These are phyloP conservation scores for Phytophthora syringae DNA, from an alignment of 352 stramenopile genomes.

Conservation along the genomic window DNA sequence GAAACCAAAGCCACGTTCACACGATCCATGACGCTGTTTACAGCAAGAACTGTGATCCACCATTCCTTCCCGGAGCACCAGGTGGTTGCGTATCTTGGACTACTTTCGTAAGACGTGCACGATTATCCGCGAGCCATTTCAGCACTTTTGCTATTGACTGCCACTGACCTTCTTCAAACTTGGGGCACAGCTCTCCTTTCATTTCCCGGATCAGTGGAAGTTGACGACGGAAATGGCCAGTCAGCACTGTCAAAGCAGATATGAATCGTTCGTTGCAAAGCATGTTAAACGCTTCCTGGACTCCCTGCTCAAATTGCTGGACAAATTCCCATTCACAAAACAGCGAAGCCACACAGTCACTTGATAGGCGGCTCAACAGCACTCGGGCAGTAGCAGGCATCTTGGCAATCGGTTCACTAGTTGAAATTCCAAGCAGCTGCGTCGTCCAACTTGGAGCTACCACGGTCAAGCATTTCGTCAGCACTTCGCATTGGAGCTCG, in stretches of 20 bases:
- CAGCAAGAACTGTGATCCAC: slow-evolving; percentile 38
- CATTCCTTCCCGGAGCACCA: slow-evolving; percentile 32
- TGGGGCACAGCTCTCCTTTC: slow-evolving; percentile 32
- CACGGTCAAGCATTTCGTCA: slow-evolving; percentile 35
- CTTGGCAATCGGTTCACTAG: slow-evolving; percentile 11
- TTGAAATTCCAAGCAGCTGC: slow-evolving; percentile 30
- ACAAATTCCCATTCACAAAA: slow-evolving; percentile 27
- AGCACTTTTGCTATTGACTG: slow-evolving; percentile 28
- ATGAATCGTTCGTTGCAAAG: slow-evolving; percentile 34
- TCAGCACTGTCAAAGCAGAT: slow-evolving; percentile 20
- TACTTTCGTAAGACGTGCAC: slow-evolving; percentile 21
- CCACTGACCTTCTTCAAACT: slow-evolving; percentile 35
- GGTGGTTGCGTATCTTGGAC: slow-evolving; percentile 19
- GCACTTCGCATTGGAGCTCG: slow-evolving; percentile 18
- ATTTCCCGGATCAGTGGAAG: slow-evolving; percentile 30
- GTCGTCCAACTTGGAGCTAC: slow-evolving; percentile 27
- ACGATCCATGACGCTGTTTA: slow-evolving; percentile 31
- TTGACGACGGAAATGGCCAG: slow-evolving; percentile 30
- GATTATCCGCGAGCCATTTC: slow-evolving; percentile 27
- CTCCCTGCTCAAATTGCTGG: slow-evolving; percentile 25
- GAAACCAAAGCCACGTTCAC: slow-evolving; percentile 24
- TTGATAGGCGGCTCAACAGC: slow-evolving; percentile 19
- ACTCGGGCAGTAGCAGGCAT: slow-evolving; percentile 22
- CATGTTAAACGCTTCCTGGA: slow-evolving; percentile 29
- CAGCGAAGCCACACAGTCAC: slow-evolving; percentile 20